Evolutionary conservation across 139 green algal genomes (phyloP).

Genomic region (Coelastrella sp.): DNA sequence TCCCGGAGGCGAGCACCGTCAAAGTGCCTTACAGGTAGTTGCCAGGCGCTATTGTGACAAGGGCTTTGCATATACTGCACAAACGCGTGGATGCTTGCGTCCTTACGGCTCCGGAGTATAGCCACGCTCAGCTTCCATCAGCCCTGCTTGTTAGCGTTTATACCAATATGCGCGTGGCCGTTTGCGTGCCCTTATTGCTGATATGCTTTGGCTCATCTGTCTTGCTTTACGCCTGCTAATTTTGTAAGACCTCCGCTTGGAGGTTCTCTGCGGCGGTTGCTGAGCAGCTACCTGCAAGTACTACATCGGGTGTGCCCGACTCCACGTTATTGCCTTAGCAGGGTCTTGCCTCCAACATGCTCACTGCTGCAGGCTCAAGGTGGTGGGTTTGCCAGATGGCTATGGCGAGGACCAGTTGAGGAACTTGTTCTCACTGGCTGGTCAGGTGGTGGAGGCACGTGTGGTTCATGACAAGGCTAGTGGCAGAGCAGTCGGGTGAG

Average conservation of each 20-base stretch:
- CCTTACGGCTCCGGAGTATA: too few relatives aligned
- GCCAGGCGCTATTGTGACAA: not conserved
- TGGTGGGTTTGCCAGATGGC: constrained; percentile 9
- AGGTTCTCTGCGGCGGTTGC: too few relatives aligned
- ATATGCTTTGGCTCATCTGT: too few relatives aligned
- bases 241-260: too few relatives aligned
- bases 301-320: not conserved
- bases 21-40: not conserved
- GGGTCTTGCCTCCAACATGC: too few relatives aligned
- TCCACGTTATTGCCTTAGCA: too few relatives aligned
- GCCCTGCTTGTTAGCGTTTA: too few relatives aligned
- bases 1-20: not conserved
- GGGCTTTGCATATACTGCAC: not conserved
- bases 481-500: constrained; percentile 38
- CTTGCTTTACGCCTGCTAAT: too few relatives aligned
- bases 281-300: not conserved
- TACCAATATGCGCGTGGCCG: too few relatives aligned
- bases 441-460: constrained; percentile 27
- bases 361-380: not conserved
- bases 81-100: not conserved
- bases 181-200: too few relatives aligned
- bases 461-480: constrained; percentile 27
- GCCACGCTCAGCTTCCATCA: too few relatives aligned
- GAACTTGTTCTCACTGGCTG: constrained; percentile 28
- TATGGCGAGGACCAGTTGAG: constrained; percentile 36